Percentiles rank a stretch among this genome's conserved stretches.
phyloP scores from a whole-genome alignment of 306 rosid genomes.

The Medicago ruthenica region DNA sequence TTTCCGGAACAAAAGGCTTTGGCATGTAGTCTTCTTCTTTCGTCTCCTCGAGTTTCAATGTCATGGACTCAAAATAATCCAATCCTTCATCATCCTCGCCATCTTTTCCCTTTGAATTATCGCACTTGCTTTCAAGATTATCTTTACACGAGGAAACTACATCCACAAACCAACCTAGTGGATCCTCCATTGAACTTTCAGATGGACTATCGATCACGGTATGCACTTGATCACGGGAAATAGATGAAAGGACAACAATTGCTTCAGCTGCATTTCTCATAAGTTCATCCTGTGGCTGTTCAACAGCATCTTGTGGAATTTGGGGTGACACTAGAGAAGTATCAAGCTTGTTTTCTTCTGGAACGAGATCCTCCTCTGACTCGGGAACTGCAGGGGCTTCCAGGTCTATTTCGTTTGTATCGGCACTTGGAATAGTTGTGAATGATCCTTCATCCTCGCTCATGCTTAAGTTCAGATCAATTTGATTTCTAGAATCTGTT shows the following conservation, averaged over 20 bases:
- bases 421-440: slow-evolving; percentile 47
- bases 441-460: slow-evolving; percentile 74
- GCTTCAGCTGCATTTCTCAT: slow-evolving; percentile 77
- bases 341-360: slow-evolving; percentile 54
- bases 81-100: slow-evolving; percentile 48
- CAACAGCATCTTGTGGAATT: slow-evolving; percentile 42
- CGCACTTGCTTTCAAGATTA: slow-evolving; percentile 50
- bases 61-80: slow-evolving; percentile 85
- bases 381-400: slow-evolving; percentile 69
- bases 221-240: slow-evolving; percentile 42
- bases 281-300: slow-evolving; percentile 59
- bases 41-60: slow-evolving; percentile 65
- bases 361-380: slow-evolving; percentile 55
- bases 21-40: slow-evolving; percentile 97
- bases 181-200: slow-evolving; percentile 54
- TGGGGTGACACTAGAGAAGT: slow-evolving; percentile 40
- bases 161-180: slow-evolving; percentile 82
- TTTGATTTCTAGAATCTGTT: slow-evolving; percentile 52
- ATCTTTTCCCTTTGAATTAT: slow-evolving; percentile 45
- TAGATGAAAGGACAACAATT: slow-evolving; percentile 72
- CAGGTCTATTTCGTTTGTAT: slow-evolving; percentile 67
- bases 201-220: slow-evolving; percentile 46
- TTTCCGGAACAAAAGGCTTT: slow-evolving; percentile 78
- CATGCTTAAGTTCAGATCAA: slow-evolving; percentile 81
- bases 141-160: slow-evolving; percentile 60